A percentile compares a stretch with the other conserved stretches of the same genome.
These are phyloP conservation scores for Agrocybe praecox DNA, from an alignment of 768 basidiomycete species.

Conservation along the genomic window DNA sequence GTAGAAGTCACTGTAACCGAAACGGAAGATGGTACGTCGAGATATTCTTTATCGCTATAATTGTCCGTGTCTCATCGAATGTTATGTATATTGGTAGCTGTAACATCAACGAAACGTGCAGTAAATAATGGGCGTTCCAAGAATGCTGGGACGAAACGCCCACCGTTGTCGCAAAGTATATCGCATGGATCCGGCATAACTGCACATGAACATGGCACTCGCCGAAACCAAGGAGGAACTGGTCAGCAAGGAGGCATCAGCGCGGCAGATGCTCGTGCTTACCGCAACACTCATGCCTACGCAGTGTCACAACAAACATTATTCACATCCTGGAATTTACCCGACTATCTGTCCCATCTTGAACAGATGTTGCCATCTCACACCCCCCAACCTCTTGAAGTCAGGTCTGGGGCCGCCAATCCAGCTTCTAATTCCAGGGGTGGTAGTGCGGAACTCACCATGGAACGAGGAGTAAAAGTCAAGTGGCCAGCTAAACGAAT, in stretches of 20 bases:
- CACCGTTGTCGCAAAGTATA: constrained; percentile 26
- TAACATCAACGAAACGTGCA: constrained; percentile 35
- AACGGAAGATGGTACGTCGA: constrained; percentile 59
- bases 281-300: constrained; percentile 80
- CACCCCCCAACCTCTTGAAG: constrained; percentile 72
- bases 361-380: constrained; percentile 81
- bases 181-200: constrained; percentile 26
- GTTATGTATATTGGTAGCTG: constrained; percentile 10
- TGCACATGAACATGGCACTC: constrained; percentile 46
- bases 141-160: constrained; percentile 43
- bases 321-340: constrained; percentile 87
- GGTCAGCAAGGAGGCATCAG: constrained; percentile 38
- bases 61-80: constrained; percentile 5
- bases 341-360: constrained; percentile 91
- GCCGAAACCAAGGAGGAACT: constrained; percentile 50
- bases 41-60: not conserved
- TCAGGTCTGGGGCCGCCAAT: constrained; percentile 47
- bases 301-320: constrained; percentile 78
- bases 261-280: constrained; percentile 61
- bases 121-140: constrained; percentile 40
- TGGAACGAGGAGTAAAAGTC: constrained; percentile 82
- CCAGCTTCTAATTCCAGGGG: constrained; percentile 35
- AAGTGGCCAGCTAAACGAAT: constrained; percentile 94
- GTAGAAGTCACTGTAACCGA: constrained; percentile 44
- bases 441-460: constrained; percentile 60